Conservation (phyloP, 2,329 filamentous ascomycete genomes). For the Phialemonium atrogriseum region DNA sequence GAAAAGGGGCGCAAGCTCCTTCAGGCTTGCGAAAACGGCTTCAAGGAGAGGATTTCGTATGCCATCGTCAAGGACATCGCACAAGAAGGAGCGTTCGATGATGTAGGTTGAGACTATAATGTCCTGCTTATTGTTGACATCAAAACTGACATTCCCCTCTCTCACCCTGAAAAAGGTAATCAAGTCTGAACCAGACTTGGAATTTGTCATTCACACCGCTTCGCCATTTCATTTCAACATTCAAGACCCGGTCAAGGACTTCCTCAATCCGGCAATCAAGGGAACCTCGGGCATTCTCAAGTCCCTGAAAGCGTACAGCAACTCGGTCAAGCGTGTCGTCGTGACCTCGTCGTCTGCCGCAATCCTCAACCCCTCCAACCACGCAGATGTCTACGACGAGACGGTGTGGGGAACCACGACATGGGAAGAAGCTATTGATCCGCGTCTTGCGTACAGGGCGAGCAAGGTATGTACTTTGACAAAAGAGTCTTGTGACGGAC, state of each 20-base stretch:
- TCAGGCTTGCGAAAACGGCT: constrained; percentile 27
- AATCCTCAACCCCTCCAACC: constrained; percentile 21
- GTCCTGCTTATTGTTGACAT: not conserved
- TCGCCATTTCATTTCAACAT: constrained; percentile 63
- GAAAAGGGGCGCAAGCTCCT: constrained; percentile 32
- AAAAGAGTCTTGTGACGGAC: too few relatives aligned
- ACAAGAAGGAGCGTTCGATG: constrained; percentile 55
- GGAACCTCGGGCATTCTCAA: constrained; percentile 36
- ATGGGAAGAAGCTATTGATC: constrained; percentile 17
- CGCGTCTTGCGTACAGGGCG: constrained; percentile 14
- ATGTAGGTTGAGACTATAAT: constrained; percentile 22
- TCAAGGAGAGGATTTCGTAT: constrained; percentile 31
- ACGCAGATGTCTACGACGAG: constrained; percentile 22
- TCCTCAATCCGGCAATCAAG: constrained; percentile 41
- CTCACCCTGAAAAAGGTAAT: constrained; percentile 16
- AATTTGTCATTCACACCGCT: constrained; percentile 62
- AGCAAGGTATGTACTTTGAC: constrained; percentile 36
- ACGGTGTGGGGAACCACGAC: constrained; percentile 19
- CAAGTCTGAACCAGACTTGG: constrained; percentile 43
- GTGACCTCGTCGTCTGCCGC: constrained; percentile 30
- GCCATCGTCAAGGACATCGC: constrained; percentile 63
- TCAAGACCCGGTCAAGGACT: constrained; percentile 30
- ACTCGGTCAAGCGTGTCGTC: constrained; percentile 53
- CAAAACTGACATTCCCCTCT: not conserved
- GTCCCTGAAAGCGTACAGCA: constrained; percentile 30